Conservation (phyloP, 148 eudicot species). For the Arbutus unedo region DNA sequence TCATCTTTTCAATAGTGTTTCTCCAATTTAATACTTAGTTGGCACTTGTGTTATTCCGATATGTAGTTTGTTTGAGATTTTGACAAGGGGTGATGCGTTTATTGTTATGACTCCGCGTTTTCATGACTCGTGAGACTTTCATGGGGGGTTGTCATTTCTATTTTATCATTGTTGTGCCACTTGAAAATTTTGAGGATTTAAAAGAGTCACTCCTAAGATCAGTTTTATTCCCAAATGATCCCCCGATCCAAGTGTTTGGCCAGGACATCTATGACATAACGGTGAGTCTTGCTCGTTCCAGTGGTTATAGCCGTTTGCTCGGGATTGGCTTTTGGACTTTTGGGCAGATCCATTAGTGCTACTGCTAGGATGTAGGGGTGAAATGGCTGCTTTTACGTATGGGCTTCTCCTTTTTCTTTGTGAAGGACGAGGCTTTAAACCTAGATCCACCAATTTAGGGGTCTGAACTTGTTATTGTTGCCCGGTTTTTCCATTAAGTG, state of each 20-base stretch:
- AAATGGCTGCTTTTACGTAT: too few species aligned
- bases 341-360: too few species aligned
- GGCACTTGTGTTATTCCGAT: background rate
- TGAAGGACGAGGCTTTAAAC: too few species aligned
- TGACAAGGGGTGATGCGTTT: background rate
- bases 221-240: background rate
- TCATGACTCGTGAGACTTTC: background rate
- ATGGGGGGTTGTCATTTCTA: background rate
- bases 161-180: background rate
- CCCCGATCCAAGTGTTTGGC: background rate
- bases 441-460: too few species aligned
- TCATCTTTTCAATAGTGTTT: background rate
- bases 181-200: background rate
- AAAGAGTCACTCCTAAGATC: background rate
- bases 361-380: too few species aligned
- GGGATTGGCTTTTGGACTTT: too few species aligned
- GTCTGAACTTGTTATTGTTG: too few species aligned
- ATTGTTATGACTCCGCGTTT: background rate
- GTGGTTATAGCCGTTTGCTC: too few species aligned
- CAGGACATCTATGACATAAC: too few species aligned
- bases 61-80: background rate
- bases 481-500: too few species aligned
- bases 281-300: too few species aligned
- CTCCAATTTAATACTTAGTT: constrained; percentile 8
- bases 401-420: too few species aligned